These are phyloP conservation scores for Coemansia sp. DNA, from an alignment of 192 early-diverging fungal species.

Conservation along the genomic window DNA sequence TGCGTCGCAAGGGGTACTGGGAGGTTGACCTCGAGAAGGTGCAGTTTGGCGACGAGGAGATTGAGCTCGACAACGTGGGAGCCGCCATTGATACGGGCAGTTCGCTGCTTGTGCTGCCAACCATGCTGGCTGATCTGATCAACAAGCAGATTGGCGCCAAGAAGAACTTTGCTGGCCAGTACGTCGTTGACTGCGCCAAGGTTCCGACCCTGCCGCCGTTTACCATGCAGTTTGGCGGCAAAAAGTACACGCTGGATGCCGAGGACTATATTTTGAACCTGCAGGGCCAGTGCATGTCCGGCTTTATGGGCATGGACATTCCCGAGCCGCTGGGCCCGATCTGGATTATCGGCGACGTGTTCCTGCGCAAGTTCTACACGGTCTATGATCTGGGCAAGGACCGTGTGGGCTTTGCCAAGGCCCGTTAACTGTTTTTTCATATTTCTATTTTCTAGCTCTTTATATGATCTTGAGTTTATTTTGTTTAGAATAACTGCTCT, in stretches of 20 bases:
- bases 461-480: background rate
- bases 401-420: conserved; percentile 57
- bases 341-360: conserved; percentile 86
- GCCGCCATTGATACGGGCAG: conserved; percentile 93
- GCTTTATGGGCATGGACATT: conserved; percentile 94
- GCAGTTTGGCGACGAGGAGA: conserved; percentile 73
- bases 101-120: conserved; percentile 80
- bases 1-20: conserved; percentile 95
- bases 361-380: conserved; percentile 79
- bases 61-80: conserved; percentile 63
- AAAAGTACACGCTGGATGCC: conserved; percentile 59
- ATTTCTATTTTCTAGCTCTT: background rate
- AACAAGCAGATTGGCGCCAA: conserved; percentile 90
- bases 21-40: conserved; percentile 85
- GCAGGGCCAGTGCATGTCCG: conserved; percentile 69
- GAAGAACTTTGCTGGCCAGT: conserved; percentile 92
- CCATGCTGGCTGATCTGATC: conserved; percentile 79
- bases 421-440: conserved; percentile 21
- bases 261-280: conserved; percentile 69
- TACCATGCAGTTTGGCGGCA: conserved; percentile 74
- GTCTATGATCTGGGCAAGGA: conserved; percentile 58
- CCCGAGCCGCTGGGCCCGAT: conserved; percentile 73
- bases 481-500: background rate
- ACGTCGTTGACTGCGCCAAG: conserved; percentile 74
- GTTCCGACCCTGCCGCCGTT: conserved; percentile 74